phyloP scores from a whole-genome alignment of 768 basidiomycete species.

The Goffeauzyma gilvescens region DNA sequence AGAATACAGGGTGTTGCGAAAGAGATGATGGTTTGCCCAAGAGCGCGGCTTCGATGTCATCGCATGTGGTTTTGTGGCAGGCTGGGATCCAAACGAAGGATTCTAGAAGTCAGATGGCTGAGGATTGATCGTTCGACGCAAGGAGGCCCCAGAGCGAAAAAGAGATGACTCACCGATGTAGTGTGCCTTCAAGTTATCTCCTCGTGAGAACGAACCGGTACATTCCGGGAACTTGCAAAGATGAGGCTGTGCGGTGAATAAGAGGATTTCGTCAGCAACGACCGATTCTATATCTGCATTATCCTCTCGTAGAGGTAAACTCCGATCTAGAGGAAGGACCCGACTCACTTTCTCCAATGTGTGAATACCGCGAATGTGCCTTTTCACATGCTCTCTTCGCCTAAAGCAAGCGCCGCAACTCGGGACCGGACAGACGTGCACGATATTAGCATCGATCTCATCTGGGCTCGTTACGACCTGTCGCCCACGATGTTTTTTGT shows the following conservation, averaged over 20 bases:
- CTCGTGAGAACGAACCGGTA: not conserved
- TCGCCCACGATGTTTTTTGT: not conserved
- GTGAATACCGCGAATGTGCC: constrained; percentile 10
- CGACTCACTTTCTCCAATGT: constrained; percentile 9
- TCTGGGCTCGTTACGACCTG: not conserved
- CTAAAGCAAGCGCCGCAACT: constrained; percentile 9
- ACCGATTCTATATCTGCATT: not conserved
- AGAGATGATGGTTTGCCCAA: no score
- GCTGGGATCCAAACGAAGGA: no score
- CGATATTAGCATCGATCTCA: constrained; percentile 3
- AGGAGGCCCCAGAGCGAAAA: no score
- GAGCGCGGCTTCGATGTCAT: no score
- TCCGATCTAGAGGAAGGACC: no score
- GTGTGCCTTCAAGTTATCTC: constrained; percentile 10
- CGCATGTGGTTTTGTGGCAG: no score
- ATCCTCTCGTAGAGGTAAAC: no score
- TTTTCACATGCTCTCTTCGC: constrained; percentile 10
- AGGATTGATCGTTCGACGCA: no score
- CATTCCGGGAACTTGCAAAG: constrained; percentile 2
- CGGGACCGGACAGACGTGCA: constrained; percentile 12
- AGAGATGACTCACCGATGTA: constrained; percentile 11
- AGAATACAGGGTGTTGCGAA: no score
- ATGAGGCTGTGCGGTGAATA: constrained; percentile 4
- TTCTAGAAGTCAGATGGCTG: no score
- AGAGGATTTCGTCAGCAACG: not conserved